phyloP scores from a whole-genome alignment of 371 early-diverging fungal species.

The Chytridiales sp. region DNA sequence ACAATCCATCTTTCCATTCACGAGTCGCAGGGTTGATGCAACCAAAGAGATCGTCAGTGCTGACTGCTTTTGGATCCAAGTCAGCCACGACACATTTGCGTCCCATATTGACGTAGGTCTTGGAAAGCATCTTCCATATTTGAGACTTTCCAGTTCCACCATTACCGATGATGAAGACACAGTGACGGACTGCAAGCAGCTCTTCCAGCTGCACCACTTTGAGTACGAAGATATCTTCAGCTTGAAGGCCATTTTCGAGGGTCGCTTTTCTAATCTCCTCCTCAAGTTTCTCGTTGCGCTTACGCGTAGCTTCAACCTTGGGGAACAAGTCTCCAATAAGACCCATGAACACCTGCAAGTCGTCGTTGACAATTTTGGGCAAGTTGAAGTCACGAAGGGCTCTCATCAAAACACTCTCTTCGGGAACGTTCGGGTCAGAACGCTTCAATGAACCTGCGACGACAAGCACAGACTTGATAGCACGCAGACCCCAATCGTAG shows the following conservation, averaged over 20 bases:
- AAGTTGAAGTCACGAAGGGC: constrained; percentile 68
- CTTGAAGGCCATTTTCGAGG: constrained; percentile 58
- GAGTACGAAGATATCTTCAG: constrained; percentile 62
- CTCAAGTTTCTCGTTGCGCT: constrained; percentile 58
- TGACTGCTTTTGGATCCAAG: constrained; percentile 65
- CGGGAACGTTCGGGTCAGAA: constrained; percentile 57
- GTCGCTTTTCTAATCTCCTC: constrained; percentile 61
- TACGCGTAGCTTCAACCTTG: constrained; percentile 59
- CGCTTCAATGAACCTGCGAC: constrained; percentile 64
- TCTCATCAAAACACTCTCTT: constrained; percentile 64
- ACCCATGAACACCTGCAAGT: constrained; percentile 63
- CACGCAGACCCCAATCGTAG: constrained; percentile 69
- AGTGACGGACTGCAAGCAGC: constrained; percentile 63
- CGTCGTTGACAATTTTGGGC: constrained; percentile 65
- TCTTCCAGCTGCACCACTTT: constrained; percentile 65
- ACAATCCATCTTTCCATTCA: constrained; percentile 68
- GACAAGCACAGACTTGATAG: constrained; percentile 65
- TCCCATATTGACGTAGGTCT: constrained; percentile 59
- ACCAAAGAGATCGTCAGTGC: constrained; percentile 63
- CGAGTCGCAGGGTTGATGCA: constrained; percentile 64
- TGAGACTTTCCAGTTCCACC: constrained; percentile 64
- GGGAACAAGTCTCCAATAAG: constrained; percentile 65
- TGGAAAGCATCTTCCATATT: constrained; percentile 63
- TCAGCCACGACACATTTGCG: constrained; percentile 55
- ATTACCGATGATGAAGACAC: constrained; percentile 65